Evolutionary conservation across 768 basidiomycete species (phyloP), one percentile per base, ranked within the genome.

Genomic region (Hygrophoropsis aurantiaca): DNA sequence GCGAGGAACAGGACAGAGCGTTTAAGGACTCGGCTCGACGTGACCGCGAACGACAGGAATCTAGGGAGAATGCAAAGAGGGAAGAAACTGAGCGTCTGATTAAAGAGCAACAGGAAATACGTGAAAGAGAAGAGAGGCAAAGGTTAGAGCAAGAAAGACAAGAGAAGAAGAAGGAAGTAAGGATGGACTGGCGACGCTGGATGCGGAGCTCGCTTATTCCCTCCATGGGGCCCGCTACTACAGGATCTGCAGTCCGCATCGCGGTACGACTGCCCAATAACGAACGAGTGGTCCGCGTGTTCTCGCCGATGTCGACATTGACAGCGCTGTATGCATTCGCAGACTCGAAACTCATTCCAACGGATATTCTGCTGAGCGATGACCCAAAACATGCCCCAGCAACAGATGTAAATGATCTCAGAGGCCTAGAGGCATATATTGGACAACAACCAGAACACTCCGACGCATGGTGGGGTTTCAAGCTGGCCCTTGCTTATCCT

Each of bases 1-100:
- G 93, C 11, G 86, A 83, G 21, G 86, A 89, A 56, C 92, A 94
- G 56, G 94, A 95, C 57, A 74, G 78, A 8, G 89, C 90, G 1
- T 91, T 90, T 62, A 68, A 70, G 32, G 81, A 85, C 43, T 74
- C 84, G 0, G 84, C 80, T 2, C 59, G 71, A 30, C 67, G 78
- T 5, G 94, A 97, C 61, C 71, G 75, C 20, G 88, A 86, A 60
- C 74, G 84, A 39, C 82, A 91, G 24, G 71, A 80, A 46, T 73
- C 70, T 5, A 72, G 73, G 36, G 75, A 85, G 37, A 72, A 59
- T 11, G 79, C 78, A 57, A 78, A 75, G 52, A 44, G 59, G 36
- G 51, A 62, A 46, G 55, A 58, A 50, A 54, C 47, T 42, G 75
- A 74, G 42, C 70, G 66, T 40, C 64, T 57, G 33, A 61, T 58